Evolutionary conservation across 1,139 yeast genomes (phyloP).

Genomic region (Candida buenavistaensis): DNA sequence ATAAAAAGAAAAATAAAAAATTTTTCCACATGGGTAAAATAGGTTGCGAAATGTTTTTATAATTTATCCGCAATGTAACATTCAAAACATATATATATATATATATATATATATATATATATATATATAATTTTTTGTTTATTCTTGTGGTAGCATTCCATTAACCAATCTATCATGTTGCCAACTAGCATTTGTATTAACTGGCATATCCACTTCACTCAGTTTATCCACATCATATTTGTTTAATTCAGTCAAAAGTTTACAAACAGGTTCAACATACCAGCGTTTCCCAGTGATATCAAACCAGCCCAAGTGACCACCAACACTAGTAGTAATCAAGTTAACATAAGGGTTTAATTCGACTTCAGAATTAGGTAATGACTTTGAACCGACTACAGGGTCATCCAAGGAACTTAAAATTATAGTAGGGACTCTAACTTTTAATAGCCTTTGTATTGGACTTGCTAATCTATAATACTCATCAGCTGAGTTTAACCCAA

Average conservation of each 20-base stretch:
- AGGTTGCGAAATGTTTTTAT: not conserved
- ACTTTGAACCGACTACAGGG: slow-evolving; percentile 54
- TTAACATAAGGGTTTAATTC: slow-evolving; percentile 66
- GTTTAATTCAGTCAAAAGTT: slow-evolving; percentile 34
- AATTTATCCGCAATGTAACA: not conserved
- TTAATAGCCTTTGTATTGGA: slow-evolving; percentile 48
- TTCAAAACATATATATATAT: not conserved
- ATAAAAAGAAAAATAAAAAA: not conserved
- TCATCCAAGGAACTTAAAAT: slow-evolving; percentile 55
- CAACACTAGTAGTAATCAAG: slow-evolving; percentile 67
- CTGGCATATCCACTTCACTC: slow-evolving; percentile 27
- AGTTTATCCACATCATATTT: slow-evolving; percentile 20
- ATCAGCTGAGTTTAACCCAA: slow-evolving; percentile 52
- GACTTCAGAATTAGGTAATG: slow-evolving; percentile 62
- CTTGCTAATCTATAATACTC: slow-evolving; percentile 58
- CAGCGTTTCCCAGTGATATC: slow-evolving; percentile 52
- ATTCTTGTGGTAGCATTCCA: slow-evolving; percentile 14
- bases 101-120: too few species aligned
- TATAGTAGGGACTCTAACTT: slow-evolving; percentile 53
- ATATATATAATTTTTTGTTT: too few species aligned
- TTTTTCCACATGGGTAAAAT: not conserved
- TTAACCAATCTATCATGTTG: slow-evolving; percentile 28
- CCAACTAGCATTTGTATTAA: slow-evolving; percentile 26
- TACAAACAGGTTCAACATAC: slow-evolving; percentile 45
- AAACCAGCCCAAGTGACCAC: slow-evolving; percentile 82